Evolutionary conservation across 2,329 filamentous ascomycete species (phyloP).

Genomic region (Bipolaris oryzae): DNA sequence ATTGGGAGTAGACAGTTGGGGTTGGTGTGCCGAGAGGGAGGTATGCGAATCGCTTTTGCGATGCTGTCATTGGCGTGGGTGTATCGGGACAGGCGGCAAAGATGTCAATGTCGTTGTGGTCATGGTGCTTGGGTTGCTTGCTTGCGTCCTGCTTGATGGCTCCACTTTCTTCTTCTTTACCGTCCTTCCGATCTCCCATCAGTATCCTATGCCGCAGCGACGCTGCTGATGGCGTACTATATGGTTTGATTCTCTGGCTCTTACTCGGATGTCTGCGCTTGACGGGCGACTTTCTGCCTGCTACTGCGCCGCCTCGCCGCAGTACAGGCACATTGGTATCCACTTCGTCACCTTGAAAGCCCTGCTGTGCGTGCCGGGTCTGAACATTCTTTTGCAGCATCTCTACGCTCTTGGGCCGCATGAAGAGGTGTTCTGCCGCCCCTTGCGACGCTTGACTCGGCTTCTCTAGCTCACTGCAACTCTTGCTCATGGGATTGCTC

Average conservation of each 20-base stretch:
- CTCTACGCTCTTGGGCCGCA: constrained; percentile 1
- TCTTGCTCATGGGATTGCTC: constrained; percentile 10
- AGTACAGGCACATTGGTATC: background rate
- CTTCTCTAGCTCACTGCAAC: constrained; percentile 8
- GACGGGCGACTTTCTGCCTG: constrained; percentile 8
- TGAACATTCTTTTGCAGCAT: background rate
- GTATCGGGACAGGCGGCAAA: constrained; percentile 23
- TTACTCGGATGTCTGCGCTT: constrained; percentile 3
- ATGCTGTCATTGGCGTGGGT: constrained; percentile 26
- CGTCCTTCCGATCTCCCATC: background rate
- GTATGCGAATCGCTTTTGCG: constrained; percentile 24
- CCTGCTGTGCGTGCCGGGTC: background rate
- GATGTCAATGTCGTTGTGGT: background rate
- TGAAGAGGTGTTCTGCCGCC: background rate
- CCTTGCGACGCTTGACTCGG: background rate
- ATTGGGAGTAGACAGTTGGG: background rate
- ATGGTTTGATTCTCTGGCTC: constrained; percentile 8
- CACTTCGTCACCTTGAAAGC: background rate
- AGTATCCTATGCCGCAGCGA: background rate
- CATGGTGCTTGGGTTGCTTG: background rate
- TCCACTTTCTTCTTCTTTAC: background rate
- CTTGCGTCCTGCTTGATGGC: background rate
- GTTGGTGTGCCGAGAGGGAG: constrained; percentile 15
- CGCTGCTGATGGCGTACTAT: constrained; percentile 1
- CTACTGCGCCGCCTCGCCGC: constrained; percentile 6